Evolutionary conservation across 495 filamentous ascomycete species (phyloP).

Genomic region (Achaetomiella virescens): DNA sequence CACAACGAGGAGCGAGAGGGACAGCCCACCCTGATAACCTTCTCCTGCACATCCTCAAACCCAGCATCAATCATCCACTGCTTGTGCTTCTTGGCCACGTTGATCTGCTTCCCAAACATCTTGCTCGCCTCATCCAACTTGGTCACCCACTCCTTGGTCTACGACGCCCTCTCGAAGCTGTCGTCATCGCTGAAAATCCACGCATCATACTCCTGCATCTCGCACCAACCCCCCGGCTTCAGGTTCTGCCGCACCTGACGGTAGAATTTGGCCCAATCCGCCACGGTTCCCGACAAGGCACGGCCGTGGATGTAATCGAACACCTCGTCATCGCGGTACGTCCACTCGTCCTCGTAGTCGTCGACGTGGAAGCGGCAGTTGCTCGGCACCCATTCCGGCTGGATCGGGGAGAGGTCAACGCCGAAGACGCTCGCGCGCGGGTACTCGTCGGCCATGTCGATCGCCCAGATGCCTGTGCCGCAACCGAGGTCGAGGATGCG

Average conservation of each 20-base stretch:
- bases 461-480: constrained; percentile 58
- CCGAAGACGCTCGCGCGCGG: constrained; percentile 36
- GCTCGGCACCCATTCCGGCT: constrained; percentile 39
- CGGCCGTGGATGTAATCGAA: constrained; percentile 62
- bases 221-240: constrained; percentile 55
- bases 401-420: constrained; percentile 40
- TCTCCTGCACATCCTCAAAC: constrained; percentile 38
- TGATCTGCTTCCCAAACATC: constrained; percentile 43
- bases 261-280: constrained; percentile 52
- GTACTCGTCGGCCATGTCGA: constrained; percentile 37
- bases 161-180: constrained; percentile 39
- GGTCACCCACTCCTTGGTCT: constrained; percentile 41
- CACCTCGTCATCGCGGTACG: constrained; percentile 39
- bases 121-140: constrained; percentile 39
- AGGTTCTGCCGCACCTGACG: constrained; percentile 44
- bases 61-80: constrained; percentile 35
- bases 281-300: constrained; percentile 49
- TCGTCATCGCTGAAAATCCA: constrained; percentile 46
- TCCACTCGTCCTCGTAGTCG: constrained; percentile 53
- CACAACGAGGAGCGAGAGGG: constrained; percentile 8
- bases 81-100: constrained; percentile 34
- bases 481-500: constrained; percentile 55
- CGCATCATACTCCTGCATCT: constrained; percentile 47
- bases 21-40: constrained; percentile 21
- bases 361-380: constrained; percentile 53